phyloP scores from a whole-genome alignment of 805 yeast genomes.

The Zygotorulaspora sp. region DNA sequence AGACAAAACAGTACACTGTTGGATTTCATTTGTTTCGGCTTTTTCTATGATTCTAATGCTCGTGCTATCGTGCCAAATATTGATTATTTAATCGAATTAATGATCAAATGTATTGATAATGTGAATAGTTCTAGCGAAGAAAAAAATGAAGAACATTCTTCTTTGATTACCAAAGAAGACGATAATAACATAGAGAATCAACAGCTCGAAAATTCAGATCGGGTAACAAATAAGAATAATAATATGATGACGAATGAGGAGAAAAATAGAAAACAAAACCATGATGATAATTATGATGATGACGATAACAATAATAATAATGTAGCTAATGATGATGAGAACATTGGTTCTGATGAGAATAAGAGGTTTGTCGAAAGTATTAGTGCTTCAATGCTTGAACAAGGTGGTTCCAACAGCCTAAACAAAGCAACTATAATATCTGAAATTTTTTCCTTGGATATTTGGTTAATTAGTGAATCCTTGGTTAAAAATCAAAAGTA shows the following conservation, averaged over 20 bases:
- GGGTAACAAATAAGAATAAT: not conserved
- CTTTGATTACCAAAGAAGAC: not conserved
- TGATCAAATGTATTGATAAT: constrained; percentile 26
- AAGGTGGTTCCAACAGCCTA: constrained; percentile 13
- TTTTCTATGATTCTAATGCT: constrained; percentile 28
- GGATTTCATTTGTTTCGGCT: constrained; percentile 49
- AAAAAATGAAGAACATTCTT: constrained; percentile 1
- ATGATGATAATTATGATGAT: constrained; percentile 7
- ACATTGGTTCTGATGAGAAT: constrained; percentile 13
- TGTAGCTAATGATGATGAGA: constrained; percentile 1
- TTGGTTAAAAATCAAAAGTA: constrained; percentile 67
- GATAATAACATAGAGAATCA: not conserved
- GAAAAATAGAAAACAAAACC: constrained; percentile 1
- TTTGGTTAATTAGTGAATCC: constrained; percentile 87
- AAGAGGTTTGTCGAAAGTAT: constrained; percentile 21
- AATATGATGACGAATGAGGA: not conserved
- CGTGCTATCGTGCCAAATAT: constrained; percentile 24
- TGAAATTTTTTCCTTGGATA: constrained; percentile 82
- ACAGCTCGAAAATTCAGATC: not conserved
- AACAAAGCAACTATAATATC: constrained; percentile 41
- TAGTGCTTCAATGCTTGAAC: constrained; percentile 7
- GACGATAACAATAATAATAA: not conserved
- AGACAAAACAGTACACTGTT: constrained; percentile 39
- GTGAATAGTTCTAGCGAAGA: constrained; percentile 15
- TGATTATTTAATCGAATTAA: constrained; percentile 31